Conservation (phyloP, 495 filamentous ascomycete genomes). For the Podospora pseudoanserina region DNA sequence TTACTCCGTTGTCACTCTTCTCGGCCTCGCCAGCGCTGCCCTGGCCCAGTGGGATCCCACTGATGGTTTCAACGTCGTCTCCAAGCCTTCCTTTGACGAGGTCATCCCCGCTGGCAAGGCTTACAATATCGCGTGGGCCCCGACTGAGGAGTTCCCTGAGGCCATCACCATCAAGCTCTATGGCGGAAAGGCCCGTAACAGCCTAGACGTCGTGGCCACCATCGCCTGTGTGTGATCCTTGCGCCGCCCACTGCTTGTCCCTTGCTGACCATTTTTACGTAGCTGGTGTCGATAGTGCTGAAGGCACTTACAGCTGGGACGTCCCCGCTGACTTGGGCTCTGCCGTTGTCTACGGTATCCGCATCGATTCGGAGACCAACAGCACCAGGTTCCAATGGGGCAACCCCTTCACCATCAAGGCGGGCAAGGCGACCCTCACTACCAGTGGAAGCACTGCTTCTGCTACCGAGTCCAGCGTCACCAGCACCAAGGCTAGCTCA, state of each 20-base stretch:
- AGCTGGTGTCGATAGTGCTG: slow-evolving; percentile 32
- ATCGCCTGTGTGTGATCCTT: slow-evolving; percentile 40
- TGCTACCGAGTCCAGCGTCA: slow-evolving; percentile 18
- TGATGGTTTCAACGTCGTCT: slow-evolving; percentile 40
- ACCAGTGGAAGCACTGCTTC: slow-evolving; percentile 6
- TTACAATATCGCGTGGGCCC: slow-evolving; percentile 34
- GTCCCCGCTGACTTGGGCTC: slow-evolving; percentile 38
- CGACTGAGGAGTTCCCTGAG: slow-evolving; percentile 30
- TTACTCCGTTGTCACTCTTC: slow-evolving; percentile 39
- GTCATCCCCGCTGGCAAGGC: slow-evolving; percentile 39
- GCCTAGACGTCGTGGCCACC: slow-evolving; percentile 28
- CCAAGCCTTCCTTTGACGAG: slow-evolving; percentile 33
- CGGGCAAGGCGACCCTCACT: slow-evolving; percentile 15
- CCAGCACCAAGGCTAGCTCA: slow-evolving; percentile 14
- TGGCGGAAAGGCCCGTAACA: slow-evolving; percentile 33
- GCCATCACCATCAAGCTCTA: slow-evolving; percentile 40
- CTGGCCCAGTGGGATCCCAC: slow-evolving; percentile 36
- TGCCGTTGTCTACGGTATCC: slow-evolving; percentile 43
- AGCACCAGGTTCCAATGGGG: slow-evolving; percentile 46
- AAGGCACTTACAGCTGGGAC: slow-evolving; percentile 36
- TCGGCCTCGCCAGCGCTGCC: slow-evolving; percentile 42
- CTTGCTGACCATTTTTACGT: slow-evolving; percentile 16
- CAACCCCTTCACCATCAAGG: slow-evolving; percentile 47
- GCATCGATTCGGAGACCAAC: slow-evolving; percentile 37
- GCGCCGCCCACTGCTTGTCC: background rate